Evolutionary conservation across 2,329 filamentous ascomycete genomes (phyloP).

Genomic region (Arachnopeziza araneosa): DNA sequence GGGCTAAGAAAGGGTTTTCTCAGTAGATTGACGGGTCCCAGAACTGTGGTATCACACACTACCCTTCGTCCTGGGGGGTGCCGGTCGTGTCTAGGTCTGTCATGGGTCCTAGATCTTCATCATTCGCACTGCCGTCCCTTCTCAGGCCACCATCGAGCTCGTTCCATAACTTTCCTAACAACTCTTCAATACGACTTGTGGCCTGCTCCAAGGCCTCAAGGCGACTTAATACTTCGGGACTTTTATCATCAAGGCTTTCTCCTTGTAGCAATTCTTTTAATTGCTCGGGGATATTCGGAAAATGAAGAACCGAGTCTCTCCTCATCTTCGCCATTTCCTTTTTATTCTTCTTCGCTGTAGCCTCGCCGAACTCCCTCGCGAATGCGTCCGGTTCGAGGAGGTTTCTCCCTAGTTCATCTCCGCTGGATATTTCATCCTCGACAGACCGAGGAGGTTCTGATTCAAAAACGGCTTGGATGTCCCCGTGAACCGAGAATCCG

Average conservation of each 20-base stretch:
- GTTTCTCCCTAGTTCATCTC: constrained; percentile 13
- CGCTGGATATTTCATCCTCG: constrained; percentile 19
- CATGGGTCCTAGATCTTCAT: constrained; percentile 9
- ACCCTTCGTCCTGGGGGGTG: constrained; percentile 15
- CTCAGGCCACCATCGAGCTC: constrained; percentile 13
- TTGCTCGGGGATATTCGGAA: constrained; percentile 9
- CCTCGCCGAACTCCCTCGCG: constrained; percentile 16
- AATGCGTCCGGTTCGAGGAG: constrained; percentile 17
- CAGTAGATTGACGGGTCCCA: no score
- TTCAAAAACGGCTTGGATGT: constrained; percentile 31
- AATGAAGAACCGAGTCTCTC: constrained; percentile 26
- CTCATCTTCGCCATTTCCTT: constrained; percentile 14
- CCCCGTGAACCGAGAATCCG: constrained; percentile 28
- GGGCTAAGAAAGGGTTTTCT: no score
- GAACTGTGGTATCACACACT: background rate
- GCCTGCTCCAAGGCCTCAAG: constrained; percentile 22
- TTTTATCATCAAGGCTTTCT: constrained; percentile 18
- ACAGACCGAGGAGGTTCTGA: constrained; percentile 23
- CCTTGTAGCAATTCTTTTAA: constrained; percentile 18
- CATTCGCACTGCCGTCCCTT: background rate
- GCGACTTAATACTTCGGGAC: constrained; percentile 16
- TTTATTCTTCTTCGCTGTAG: constrained; percentile 4
- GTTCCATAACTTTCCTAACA: constrained; percentile 23
- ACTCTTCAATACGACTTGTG: constrained; percentile 23
- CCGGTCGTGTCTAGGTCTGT: constrained; percentile 21